phyloP scores from a whole-genome alignment of 106 monocot genomes.

The Acorus gramineus region DNA sequence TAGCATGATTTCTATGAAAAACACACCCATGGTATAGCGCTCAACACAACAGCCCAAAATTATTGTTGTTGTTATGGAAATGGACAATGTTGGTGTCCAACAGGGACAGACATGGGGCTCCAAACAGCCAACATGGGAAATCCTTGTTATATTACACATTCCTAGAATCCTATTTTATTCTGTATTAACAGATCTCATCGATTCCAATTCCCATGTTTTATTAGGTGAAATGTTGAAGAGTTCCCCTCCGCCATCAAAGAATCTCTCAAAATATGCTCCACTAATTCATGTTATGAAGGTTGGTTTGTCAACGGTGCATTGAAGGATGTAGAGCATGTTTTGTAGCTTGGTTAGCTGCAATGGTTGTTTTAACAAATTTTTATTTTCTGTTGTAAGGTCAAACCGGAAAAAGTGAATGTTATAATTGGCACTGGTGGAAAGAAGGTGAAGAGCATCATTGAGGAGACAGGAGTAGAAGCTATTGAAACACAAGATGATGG shows the following conservation, averaged over 20 bases:
- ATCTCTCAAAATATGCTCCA: constrained; percentile 83
- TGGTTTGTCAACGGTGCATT: constrained; percentile 8
- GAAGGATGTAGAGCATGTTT: background rate
- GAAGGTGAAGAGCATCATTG: constrained; percentile 93
- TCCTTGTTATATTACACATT: no score
- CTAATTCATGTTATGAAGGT: constrained; percentile 96
- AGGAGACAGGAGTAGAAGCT: constrained; percentile 85
- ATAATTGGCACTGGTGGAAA: constrained; percentile 97
- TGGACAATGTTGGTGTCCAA: no score
- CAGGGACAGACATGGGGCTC: no score
- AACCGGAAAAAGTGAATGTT: constrained; percentile 66
- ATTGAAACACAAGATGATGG: constrained; percentile 88
- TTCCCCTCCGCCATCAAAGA: constrained; percentile 64
- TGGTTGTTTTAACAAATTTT: background rate
- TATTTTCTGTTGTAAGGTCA: constrained; percentile 43
- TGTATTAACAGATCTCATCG: no score
- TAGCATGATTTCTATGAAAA: no score
- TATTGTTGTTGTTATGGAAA: no score
- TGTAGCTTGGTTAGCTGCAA: background rate
- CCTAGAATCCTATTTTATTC: no score
- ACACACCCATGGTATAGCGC: no score
- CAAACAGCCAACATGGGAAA: no score
- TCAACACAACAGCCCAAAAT: no score
- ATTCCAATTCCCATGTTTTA: background rate
- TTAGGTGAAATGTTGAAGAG: constrained; percentile 79